Base-by-base conservation (phyloP, 495 filamentous ascomycete species). In the Talaromyces wortmannii region DNA sequence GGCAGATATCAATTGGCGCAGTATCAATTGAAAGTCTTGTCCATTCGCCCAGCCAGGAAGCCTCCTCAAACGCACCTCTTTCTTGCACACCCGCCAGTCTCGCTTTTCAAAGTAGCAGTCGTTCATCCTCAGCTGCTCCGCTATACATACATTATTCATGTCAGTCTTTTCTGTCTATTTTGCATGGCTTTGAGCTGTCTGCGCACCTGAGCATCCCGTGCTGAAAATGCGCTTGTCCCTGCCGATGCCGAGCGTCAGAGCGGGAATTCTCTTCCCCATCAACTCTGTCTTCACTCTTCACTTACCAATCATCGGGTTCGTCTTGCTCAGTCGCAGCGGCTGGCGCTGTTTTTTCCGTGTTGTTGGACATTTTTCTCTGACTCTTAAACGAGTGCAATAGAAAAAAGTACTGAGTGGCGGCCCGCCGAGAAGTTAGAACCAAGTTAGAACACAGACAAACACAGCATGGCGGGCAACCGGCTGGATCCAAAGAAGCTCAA, bases 201-300 rank as follows among this genome's bases (percentile, higher is more conserved):
- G 67, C 76, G 56, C 73, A 96, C 94, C 81, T 67, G 92, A 81
- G 61, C 94, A 98, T 31, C 94, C 94, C 5, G 94, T 97, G 71
- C 91, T 96, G 74, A 89, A 94, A 64, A 98, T 98, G 63, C 94
- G 82, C 81, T 97, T 92, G 75, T 98, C 91, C 88, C 88, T 92
- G 59, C 45, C 45, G 18, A 23, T 31, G 16, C 17, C 42, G 46
- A 62, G 44, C 16, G 52, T 68, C 42, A 69, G 55, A 65, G 42
- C 60, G 57, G 45, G 23, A 23, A 23, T 23, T 23, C 23, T 23
- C 23, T 23, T 23, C 23, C 4, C 4, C 23, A 44, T 31, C 31
- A 51, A 2, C 52, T 30, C 43, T 5, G 2, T 8, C 32, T 11
- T n/a, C 30, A 5, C 8, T n/a, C 43, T 46, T 50, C 7, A 59